Evolutionary conservation across 177 flowering plant genomes (phyloP).

Genomic region (Vitis hybrid): DNA sequence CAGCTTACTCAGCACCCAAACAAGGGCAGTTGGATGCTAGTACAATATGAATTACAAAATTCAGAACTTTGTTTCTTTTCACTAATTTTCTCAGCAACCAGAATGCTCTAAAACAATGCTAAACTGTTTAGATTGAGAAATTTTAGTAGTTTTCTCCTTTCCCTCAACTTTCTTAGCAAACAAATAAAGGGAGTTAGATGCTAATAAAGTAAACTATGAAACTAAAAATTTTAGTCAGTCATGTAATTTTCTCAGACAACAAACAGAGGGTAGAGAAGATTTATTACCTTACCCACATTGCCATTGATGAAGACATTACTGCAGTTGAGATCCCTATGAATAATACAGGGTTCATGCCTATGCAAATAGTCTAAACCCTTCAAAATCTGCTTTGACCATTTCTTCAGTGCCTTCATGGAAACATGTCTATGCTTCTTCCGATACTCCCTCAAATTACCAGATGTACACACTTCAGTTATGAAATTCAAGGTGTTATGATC

Average conservation of each 20-base stretch:
- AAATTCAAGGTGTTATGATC: slow-evolving; percentile 48
- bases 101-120: too few species aligned
- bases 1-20: too few species aligned
- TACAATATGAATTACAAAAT: too few species aligned
- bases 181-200: neutral
- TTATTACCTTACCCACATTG: slow-evolving; percentile 65
- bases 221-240: too few species aligned
- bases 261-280: neutral
- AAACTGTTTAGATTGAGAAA: too few species aligned
- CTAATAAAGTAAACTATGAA: neutral
- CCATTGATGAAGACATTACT: slow-evolving; percentile 85
- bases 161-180: neutral
- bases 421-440: slow-evolving; percentile 71
- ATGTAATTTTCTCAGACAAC: too few species aligned
- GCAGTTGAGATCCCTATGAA: slow-evolving; percentile 81
- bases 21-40: too few species aligned
- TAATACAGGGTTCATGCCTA: slow-evolving; percentile 76
- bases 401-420: slow-evolving; percentile 68
- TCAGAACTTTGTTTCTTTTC: too few species aligned
- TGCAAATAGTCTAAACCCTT: slow-evolving; percentile 72
- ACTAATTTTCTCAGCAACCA: too few species aligned
- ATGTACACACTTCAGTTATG: slow-evolving; percentile 75
- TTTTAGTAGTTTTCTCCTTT: too few species aligned
- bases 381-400: slow-evolving; percentile 76
- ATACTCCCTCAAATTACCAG: slow-evolving; percentile 78